Percentiles rank a stretch among this genome's conserved stretches.
phyloP scores from a whole-genome alignment of 768 basidiomycete species.

The Lactifluus echinatus region DNA sequence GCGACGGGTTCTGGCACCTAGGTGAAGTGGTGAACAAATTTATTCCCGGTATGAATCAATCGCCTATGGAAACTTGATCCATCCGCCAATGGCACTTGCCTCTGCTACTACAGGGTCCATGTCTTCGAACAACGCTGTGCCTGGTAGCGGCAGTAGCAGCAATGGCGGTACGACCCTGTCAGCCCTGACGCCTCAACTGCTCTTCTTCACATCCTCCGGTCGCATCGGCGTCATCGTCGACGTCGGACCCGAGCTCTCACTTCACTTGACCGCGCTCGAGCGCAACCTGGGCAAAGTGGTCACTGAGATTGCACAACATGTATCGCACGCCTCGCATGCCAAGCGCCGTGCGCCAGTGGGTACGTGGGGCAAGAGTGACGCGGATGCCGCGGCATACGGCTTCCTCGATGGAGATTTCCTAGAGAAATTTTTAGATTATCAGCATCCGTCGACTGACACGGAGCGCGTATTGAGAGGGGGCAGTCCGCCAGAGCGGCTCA shows the following conservation, averaged over 20 bases:
- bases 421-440: slow-evolving; percentile 49
- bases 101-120: slow-evolving; percentile 43
- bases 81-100: too few relatives aligned
- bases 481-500: slow-evolving; percentile 50
- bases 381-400: slow-evolving; percentile 49
- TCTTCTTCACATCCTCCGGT: slow-evolving; percentile 75
- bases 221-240: slow-evolving; percentile 68
- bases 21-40: slow-evolving; percentile 77
- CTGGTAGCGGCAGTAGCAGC: slow-evolving; percentile 22
- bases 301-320: slow-evolving; percentile 45
- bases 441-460: slow-evolving; percentile 33
- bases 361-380: slow-evolving; percentile 46
- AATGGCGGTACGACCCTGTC: neutral
- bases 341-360: slow-evolving; percentile 64
- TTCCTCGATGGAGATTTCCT: slow-evolving; percentile 89
- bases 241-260: slow-evolving; percentile 42
- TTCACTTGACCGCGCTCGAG: slow-evolving; percentile 61
- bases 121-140: slow-evolving; percentile 35
- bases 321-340: slow-evolving; percentile 49
- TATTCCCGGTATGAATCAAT: slow-evolving; percentile 41
- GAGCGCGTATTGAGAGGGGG: slow-evolving; percentile 47
- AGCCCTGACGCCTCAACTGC: slow-evolving; percentile 44
- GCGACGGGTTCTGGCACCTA: slow-evolving; percentile 61
- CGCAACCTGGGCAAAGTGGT: slow-evolving; percentile 59
- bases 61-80: too few relatives aligned